These are phyloP conservation scores for Pistacia integerrima DNA, from an alignment of 345 rosid species.

Conservation along the genomic window DNA sequence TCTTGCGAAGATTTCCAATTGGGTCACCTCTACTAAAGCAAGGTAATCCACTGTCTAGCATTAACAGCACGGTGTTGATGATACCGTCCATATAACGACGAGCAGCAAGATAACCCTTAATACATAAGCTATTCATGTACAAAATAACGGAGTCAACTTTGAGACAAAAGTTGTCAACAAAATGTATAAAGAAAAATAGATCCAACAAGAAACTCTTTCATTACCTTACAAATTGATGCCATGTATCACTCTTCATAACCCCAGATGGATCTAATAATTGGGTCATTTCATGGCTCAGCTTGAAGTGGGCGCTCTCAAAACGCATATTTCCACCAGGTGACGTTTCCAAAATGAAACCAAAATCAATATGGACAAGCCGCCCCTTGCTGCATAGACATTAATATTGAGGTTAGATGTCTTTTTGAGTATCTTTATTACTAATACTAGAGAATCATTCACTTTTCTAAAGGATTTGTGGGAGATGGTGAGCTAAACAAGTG, in stretches of 20 bases:
- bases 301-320: conserved; percentile 97
- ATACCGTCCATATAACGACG: conserved; percentile 91
- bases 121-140: conserved; percentile 61
- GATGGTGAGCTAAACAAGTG: conserved; percentile 5
- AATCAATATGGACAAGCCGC: conserved; percentile 97
- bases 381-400: conserved; percentile 59
- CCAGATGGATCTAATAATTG: conserved; percentile 92
- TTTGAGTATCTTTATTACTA: not conserved
- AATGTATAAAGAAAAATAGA: not conserved
- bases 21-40: conserved; percentile 98
- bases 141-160: conserved; percentile 8
- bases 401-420: not conserved
- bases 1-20: conserved; percentile 92
- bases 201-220: not conserved
- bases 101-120: conserved; percentile 89
- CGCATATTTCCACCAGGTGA: conserved; percentile 98
- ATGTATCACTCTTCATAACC: conserved; percentile 88
- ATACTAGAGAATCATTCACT: not conserved
- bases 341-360: conserved; percentile 93
- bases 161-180: not conserved
- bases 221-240: conserved; percentile 85
- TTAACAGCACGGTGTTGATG: conserved; percentile 73
- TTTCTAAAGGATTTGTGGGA: not conserved
- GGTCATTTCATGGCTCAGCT: conserved; percentile 99
- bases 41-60: conserved; percentile 98